Conservation (phyloP, 2,329 filamentous ascomycete species). For the Nannizziopsis barbatae region DNA sequence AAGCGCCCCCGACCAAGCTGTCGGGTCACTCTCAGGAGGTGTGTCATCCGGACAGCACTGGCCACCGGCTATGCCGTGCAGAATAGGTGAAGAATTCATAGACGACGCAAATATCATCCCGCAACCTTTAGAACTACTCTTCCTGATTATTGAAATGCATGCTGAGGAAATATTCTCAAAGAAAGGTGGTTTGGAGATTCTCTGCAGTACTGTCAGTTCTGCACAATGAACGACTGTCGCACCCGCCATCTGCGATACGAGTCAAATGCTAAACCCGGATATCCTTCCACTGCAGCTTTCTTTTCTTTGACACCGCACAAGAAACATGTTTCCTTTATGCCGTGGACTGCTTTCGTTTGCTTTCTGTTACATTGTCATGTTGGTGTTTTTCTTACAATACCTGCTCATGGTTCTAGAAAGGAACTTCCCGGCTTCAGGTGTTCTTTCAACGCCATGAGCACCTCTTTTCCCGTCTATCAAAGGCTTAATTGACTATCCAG, state of each 20-base stretch:
- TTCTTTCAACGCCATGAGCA: neutral
- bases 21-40: neutral
- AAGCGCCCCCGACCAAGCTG: conserved; percentile 4
- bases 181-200: too few species aligned
- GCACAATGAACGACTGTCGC: too few species aligned
- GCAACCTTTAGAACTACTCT: too few species aligned
- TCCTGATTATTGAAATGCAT: too few species aligned
- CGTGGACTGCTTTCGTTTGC: neutral
- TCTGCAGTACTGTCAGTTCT: too few species aligned
- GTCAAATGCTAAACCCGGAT: neutral
- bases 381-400: neutral
- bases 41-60: neutral
- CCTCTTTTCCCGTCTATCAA: neutral
- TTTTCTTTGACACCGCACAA: neutral
- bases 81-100: neutral
- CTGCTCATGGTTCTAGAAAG: neutral
- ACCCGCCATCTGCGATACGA: neutral
- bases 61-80: neutral
- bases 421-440: neutral
- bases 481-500: neutral
- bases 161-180: too few species aligned
- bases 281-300: neutral
- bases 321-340: neutral
- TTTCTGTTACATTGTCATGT: neutral
- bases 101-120: neutral